Evolutionary conservation across 768 basidiomycete species (phyloP), one percentile per base, ranked within the genome.

Genomic region (Auricularia sp.): DNA sequence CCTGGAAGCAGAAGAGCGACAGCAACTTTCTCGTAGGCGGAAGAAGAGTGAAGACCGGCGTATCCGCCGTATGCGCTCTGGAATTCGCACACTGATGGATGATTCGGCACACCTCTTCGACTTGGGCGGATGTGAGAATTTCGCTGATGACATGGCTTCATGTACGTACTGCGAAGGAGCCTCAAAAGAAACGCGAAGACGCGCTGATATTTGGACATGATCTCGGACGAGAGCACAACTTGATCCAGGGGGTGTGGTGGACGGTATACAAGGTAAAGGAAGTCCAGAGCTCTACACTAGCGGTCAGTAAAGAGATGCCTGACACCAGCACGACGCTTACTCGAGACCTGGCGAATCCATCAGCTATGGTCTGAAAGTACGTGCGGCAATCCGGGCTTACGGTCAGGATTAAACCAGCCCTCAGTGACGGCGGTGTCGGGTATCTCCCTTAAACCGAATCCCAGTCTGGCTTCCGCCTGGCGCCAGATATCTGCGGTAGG

Each of bases 211-310:
- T 94, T 95, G 4, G 83, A 86, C n/a, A 94, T 74, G 36, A 89
- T 81, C 3, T 83, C 79, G 1, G 83, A 77, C 2, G 90, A 84
- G 36, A 96, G 87, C 10, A 96, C 71, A 11, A 86, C 80, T 29
- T 59, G 29, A 58, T 86, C 83, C 44, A 96, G 76, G 0, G 91
- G 84, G n/a, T 80, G 79, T 1, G 92, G 91, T n/a, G 91, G 87
- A 69, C 88, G 88, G 73, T 96, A 96, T 67, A 93, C 86, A 78
- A 96, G 86, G 71, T 91, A 91, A 14, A 96, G 75, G 71, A 95
- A 96, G 72, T 95, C 93, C 53, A 96, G 73, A 6, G 93, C 92
- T 72, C 90, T 91, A 67, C 4, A 29, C 12, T 42, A 42, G 39
- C 8, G 7, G 39, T 42, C 8, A 42, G 39, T 14, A 14, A 42